phyloP scores from a whole-genome alignment of 2,329 filamentous ascomycete species.

The Fusarium xylarioides region DNA sequence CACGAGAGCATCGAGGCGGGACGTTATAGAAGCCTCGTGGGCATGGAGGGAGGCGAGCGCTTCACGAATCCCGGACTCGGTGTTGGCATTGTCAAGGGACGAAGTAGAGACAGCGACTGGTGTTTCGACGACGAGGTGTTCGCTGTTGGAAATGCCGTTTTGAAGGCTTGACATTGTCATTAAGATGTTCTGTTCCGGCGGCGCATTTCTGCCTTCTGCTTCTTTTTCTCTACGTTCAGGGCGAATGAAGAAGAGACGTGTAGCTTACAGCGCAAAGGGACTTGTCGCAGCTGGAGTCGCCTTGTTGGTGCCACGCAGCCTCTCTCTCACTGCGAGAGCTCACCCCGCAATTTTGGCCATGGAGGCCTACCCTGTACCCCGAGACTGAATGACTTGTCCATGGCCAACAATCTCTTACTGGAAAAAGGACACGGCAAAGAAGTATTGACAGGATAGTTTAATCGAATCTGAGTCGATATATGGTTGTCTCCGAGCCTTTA shows the following conservation, averaged over 20 bases:
- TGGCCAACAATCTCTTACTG: neutral
- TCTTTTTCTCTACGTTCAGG: conserved; percentile 25
- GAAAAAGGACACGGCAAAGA: neutral
- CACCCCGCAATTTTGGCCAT: conserved; percentile 30
- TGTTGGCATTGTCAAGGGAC: conserved; percentile 74
- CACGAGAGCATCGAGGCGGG: conserved; percentile 78
- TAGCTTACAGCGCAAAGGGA: conserved; percentile 22
- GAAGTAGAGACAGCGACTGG: conserved; percentile 28
- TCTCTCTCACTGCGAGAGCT: conserved; percentile 19
- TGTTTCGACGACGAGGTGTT: conserved; percentile 45
- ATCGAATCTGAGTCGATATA: neutral
- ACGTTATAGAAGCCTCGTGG: conserved; percentile 78
- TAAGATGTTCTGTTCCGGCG: conserved; percentile 48
- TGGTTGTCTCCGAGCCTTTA: neutral
- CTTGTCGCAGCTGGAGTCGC: conserved; percentile 22
- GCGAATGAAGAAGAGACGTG: conserved; percentile 19
- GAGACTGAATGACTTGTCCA: neutral
- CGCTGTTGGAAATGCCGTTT: conserved; percentile 54
- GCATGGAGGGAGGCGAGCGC: conserved; percentile 78
- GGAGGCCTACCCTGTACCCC: conserved; percentile 33
- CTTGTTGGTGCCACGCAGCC: conserved; percentile 42
- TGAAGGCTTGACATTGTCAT: conserved; percentile 58
- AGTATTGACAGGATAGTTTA: too few relatives aligned
- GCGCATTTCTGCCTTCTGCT: conserved; percentile 53
- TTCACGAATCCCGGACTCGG: conserved; percentile 80